Base-by-base conservation (phyloP, 2,329 filamentous ascomycete genomes). In the Exophiala sp. region DNA sequence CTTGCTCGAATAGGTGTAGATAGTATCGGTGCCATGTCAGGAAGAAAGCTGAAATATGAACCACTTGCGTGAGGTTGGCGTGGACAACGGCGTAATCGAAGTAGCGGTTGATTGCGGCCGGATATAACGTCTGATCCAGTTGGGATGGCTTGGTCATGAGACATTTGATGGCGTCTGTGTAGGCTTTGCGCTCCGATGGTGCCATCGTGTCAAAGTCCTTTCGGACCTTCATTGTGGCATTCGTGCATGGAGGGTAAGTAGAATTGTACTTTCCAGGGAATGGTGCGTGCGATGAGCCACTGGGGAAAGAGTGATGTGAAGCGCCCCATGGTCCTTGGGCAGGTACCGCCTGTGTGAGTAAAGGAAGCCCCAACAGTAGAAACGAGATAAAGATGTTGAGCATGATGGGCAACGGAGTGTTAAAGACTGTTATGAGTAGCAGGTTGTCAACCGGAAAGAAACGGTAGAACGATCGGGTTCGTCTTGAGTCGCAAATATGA, bases 21-120 rank as follows among this genome's bases (percentile, higher is more conserved):
- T 70, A 75, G 55, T 73, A 72, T 38, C 75, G 69, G 54, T 77
- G 75, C 73, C 74, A 75, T 21, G 69, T 66, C 36, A 76, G 63
- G 62, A 76, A 74, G 57, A 65, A 65, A 10, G 66, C 67, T 44
- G 66, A 52, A 21, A 58, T 65, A 46, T 74, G 72, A 35, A 73
- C 69, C 24, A 49, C 59, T 24, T 64, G 52, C 5, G 70, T 72
- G 39, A 65, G 61, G 50, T 68, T 66, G 40, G 71, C 69, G 46
- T 75, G 73, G 11, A 64, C 63, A 14, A 65, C 70, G 2, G 71
- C 68, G 54, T 74, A 74, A 57, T 75, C 73, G 57, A 74, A 71
- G 60, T 64, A 67, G 48, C 70, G 63, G 38, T 55, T 68, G 33
- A 65, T 66, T 20, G 69, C 69, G 11, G 69, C 69, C 9, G 69